Evolutionary conservation across 768 basidiomycete genomes (phyloP).

Genomic region (Lyophyllum semitale): DNA sequence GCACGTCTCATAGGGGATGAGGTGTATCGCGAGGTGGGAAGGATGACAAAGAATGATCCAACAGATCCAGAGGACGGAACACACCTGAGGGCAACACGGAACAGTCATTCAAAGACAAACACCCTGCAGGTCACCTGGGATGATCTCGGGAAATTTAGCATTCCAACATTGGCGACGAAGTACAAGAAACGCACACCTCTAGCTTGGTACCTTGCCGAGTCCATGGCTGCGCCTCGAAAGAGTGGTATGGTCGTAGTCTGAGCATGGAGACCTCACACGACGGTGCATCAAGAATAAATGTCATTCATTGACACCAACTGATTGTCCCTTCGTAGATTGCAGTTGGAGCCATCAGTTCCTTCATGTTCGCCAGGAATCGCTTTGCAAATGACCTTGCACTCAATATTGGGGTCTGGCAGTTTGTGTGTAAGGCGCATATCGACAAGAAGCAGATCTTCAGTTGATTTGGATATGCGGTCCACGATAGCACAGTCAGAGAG

Average conservation of each 20-base stretch:
- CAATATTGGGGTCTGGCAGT: constrained; percentile 21
- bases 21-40: background rate
- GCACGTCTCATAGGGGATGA: background rate
- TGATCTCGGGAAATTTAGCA: constrained; percentile 13
- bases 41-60: background rate
- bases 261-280: constrained; percentile 19
- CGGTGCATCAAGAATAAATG: constrained; percentile 8
- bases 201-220: constrained; percentile 19
- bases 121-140: constrained; percentile 17
- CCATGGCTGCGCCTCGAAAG: constrained; percentile 17
- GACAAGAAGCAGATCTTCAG: constrained; percentile 22
- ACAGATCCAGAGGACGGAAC: background rate
- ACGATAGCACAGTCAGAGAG: constrained; percentile 16
- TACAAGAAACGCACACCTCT: constrained; percentile 12
- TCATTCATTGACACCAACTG: background rate
- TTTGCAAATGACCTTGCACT: constrained; percentile 25
- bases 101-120: background rate
- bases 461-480: constrained; percentile 18
- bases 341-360: constrained; percentile 21
- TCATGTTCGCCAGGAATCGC: constrained; percentile 17
- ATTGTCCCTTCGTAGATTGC: constrained; percentile 19
- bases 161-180: constrained; percentile 12
- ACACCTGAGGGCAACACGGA: constrained; percentile 1
- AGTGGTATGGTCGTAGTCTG: constrained; percentile 15
- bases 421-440: constrained; percentile 22